These are phyloP conservation scores for Spongospora subterranea DNA, from an alignment of 208 protist species.

Conservation along the genomic window DNA sequence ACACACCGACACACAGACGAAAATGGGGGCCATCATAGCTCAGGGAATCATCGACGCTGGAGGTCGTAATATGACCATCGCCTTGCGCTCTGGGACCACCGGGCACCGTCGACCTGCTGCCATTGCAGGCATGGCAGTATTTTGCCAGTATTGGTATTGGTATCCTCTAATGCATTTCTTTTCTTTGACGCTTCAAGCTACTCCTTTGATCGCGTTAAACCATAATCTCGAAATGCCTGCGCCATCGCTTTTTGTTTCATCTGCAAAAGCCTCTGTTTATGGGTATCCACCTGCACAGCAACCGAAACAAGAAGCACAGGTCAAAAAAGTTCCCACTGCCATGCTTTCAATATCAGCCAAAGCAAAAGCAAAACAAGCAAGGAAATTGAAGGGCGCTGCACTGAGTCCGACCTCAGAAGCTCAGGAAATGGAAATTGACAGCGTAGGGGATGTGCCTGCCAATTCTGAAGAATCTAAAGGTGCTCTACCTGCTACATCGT, in stretches of 20 bases:
- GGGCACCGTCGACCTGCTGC: constrained; percentile 91
- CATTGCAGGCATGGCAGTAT: constrained; percentile 95
- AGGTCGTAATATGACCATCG: constrained; percentile 93
- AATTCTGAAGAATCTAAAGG: neutral
- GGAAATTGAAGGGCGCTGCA: neutral
- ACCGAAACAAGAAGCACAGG: constrained; percentile 69
- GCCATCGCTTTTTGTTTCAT: constrained; percentile 86
- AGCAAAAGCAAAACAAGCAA: neutral
- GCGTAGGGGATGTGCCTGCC: neutral
- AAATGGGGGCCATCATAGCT: constrained; percentile 96
- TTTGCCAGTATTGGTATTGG: constrained; percentile 99
- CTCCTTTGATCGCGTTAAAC: constrained; percentile 92
- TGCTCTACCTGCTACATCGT: neutral
- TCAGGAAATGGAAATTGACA: neutral
- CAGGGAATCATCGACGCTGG: constrained; percentile 96
- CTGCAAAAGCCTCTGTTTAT: constrained; percentile 89
- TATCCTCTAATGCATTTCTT: constrained; percentile 96
- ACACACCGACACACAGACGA: constrained; percentile 91
- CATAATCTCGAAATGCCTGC: constrained; percentile 83
- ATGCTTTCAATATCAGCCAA: constrained; percentile 31
- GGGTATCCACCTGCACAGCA: constrained; percentile 79
- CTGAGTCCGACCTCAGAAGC: neutral
- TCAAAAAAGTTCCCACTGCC: constrained; percentile 34
- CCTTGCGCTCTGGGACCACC: constrained; percentile 78
- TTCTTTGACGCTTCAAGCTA: constrained; percentile 92